Evolutionary conservation across 495 filamentous ascomycete species (phyloP).

Genomic region (Penicillium coffeae): DNA sequence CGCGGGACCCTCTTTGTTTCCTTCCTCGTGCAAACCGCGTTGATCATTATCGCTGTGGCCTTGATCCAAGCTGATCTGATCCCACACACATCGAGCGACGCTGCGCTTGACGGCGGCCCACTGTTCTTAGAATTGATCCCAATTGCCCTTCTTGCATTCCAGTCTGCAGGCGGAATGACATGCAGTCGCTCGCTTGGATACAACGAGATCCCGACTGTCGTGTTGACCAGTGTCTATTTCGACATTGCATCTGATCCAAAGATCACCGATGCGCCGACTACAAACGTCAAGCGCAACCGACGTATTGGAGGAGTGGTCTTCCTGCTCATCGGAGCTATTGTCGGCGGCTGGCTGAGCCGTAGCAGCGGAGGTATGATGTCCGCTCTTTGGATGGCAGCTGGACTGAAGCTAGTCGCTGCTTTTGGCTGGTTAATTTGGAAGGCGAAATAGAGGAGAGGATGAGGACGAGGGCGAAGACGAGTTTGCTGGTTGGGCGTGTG

Average conservation of each 20-base stretch:
- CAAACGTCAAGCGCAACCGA: constrained; percentile 63
- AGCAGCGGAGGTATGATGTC: constrained; percentile 51
- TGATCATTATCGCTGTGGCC: constrained; percentile 56
- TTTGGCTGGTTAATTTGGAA: constrained; percentile 44
- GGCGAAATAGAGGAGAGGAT: constrained; percentile 6
- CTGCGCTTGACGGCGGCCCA: constrained; percentile 22
- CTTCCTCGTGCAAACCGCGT: constrained; percentile 54
- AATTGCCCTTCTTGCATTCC: constrained; percentile 64
- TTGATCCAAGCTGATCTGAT: constrained; percentile 51
- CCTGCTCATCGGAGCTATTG: constrained; percentile 58
- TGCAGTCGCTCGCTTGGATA: constrained; percentile 59
- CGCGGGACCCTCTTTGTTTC: constrained; percentile 52
- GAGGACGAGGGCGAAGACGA: background rate
- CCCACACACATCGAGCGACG: constrained; percentile 32
- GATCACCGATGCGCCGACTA: constrained; percentile 37
- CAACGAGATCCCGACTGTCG: constrained; percentile 68
- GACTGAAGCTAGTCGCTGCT: constrained; percentile 49
- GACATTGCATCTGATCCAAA: constrained; percentile 62
- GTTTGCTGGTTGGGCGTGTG: background rate
- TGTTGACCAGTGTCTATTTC: constrained; percentile 68
- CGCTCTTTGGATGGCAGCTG: constrained; percentile 57
- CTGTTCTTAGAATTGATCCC: constrained; percentile 50
- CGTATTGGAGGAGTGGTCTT: constrained; percentile 54
- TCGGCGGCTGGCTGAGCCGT: constrained; percentile 60
- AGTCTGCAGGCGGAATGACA: constrained; percentile 67